phyloP scores from a whole-genome alignment of 2,329 filamentous ascomycete species.

The Hypoxylon sp. region DNA sequence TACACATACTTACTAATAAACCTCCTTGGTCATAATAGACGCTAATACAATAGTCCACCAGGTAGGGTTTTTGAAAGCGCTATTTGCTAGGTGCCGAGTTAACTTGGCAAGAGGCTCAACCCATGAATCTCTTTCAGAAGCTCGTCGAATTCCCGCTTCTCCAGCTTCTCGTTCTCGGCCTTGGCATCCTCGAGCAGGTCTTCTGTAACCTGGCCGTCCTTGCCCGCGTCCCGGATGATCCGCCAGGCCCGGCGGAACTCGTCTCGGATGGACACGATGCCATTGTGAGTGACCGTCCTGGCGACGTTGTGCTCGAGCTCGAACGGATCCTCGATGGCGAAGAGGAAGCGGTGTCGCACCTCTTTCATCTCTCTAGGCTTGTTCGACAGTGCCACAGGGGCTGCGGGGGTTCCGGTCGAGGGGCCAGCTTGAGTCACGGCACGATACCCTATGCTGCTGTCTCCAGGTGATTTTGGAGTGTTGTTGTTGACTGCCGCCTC shows the following conservation, averaged over 20 bases:
- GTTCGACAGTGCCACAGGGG: slow-evolving; percentile 27
- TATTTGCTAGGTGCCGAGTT: slow-evolving; percentile 5
- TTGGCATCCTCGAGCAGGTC: slow-evolving; percentile 66
- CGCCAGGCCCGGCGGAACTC: slow-evolving; percentile 85
- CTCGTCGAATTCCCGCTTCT: slow-evolving; percentile 52
- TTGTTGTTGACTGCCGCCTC: slow-evolving; percentile 29
- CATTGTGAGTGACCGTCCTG: slow-evolving; percentile 83
- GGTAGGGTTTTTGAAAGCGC: not conserved
- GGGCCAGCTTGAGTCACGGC: slow-evolving; percentile 19
- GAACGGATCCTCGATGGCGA: slow-evolving; percentile 93
- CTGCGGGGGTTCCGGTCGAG: slow-evolving; percentile 12
- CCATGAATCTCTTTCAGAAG: slow-evolving; percentile 59
- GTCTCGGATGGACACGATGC: slow-evolving; percentile 83
- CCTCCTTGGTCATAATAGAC: not conserved
- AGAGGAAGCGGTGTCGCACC: slow-evolving; percentile 82
- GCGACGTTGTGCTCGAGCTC: slow-evolving; percentile 90
- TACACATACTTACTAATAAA: slow-evolving; percentile 16
- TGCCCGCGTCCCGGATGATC: slow-evolving; percentile 70
- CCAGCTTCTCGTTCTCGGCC: slow-evolving; percentile 49
- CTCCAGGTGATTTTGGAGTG: slow-evolving; percentile 36
- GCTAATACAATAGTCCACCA: not conserved
- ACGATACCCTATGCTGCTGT: slow-evolving; percentile 29
- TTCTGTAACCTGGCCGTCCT: slow-evolving; percentile 53
- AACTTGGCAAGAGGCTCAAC: slow-evolving; percentile 25
- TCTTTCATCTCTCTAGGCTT: slow-evolving; percentile 68